A percentile compares a stretch with the other conserved stretches of the same genome.
Conservation (phyloP, 495 filamentous ascomycete genomes). For the Chaetomium cochliodes region DNA sequence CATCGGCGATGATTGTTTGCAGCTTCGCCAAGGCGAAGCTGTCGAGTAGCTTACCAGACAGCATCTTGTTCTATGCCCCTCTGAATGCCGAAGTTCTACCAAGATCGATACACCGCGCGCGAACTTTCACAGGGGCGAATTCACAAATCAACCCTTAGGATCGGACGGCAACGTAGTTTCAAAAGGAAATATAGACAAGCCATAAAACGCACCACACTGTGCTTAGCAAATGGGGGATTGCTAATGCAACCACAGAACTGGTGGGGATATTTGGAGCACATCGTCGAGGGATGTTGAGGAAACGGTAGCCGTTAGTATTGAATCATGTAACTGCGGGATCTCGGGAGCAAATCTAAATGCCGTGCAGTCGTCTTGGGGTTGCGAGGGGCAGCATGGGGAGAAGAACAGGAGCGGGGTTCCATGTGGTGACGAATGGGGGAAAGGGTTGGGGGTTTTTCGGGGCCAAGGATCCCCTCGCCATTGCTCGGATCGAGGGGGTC, state of each 20-base stretch:
- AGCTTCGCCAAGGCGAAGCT: conserved; percentile 26
- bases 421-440: not conserved
- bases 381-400: not conserved
- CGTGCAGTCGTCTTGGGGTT: not conserved
- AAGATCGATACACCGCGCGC: not conserved
- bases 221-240: not conserved
- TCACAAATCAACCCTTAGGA: not conserved
- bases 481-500: too few species aligned
- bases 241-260: not conserved
- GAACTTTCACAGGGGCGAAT: not conserved
- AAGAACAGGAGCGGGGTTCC: conserved; percentile 6
- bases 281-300: not conserved
- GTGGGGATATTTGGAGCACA: not conserved
- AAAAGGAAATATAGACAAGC: not conserved
- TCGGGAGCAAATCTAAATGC: conserved; percentile 7
- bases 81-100: not conserved
- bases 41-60: conserved; percentile 27
- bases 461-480: too few species aligned
- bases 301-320: not conserved
- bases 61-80: conserved; percentile 23
- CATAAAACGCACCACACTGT: not conserved
- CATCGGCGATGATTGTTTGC: conserved; percentile 22
- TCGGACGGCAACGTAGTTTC: too few species aligned
- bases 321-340: not conserved
- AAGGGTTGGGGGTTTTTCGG: too few species aligned